Percentiles rank a stretch among this genome's conserved stretches.
Conservation (phyloP, 2,329 filamentous ascomycete genomes). For the Microdochium trichocladiopsis region DNA sequence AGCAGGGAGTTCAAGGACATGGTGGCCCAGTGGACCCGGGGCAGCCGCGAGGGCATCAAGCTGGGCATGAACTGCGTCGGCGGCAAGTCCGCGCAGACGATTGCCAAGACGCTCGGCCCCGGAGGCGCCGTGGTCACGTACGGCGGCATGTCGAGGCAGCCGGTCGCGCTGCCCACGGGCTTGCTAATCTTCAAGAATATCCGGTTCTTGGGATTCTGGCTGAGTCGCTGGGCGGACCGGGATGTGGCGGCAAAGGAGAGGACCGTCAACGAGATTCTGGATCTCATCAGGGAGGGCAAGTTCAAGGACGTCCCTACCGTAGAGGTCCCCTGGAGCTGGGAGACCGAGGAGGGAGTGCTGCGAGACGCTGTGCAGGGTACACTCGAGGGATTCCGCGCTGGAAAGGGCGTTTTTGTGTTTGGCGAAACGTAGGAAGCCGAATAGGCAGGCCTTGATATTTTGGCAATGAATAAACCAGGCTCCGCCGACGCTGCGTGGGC, state of each 20-base stretch:
- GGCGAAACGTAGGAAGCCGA: constrained; percentile 39
- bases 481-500: too few relatives aligned
- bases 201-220: constrained; percentile 88
- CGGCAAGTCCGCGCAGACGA: constrained; percentile 70
- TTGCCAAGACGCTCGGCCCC: constrained; percentile 67
- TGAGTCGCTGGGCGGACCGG: constrained; percentile 78
- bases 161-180: constrained; percentile 72
- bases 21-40: constrained; percentile 60
- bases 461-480: neutral
- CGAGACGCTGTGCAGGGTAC: constrained; percentile 74
- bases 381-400: constrained; percentile 73
- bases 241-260: constrained; percentile 66
- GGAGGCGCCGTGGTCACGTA: constrained; percentile 82
- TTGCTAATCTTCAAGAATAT: constrained; percentile 92
- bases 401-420: constrained; percentile 89
- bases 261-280: constrained; percentile 80
- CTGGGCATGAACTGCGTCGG: constrained; percentile 92
- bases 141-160: constrained; percentile 89
- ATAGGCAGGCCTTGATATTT: neutral
- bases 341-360: constrained; percentile 64
- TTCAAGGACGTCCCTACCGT: constrained; percentile 82
- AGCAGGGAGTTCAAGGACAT: constrained; percentile 53
- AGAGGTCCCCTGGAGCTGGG: constrained; percentile 75
- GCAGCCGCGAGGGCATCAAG: constrained; percentile 63
- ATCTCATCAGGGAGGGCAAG: constrained; percentile 64